Evolutionary conservation across 345 rosid species (phyloP).

Genomic region (Pelargonium nanum): DNA sequence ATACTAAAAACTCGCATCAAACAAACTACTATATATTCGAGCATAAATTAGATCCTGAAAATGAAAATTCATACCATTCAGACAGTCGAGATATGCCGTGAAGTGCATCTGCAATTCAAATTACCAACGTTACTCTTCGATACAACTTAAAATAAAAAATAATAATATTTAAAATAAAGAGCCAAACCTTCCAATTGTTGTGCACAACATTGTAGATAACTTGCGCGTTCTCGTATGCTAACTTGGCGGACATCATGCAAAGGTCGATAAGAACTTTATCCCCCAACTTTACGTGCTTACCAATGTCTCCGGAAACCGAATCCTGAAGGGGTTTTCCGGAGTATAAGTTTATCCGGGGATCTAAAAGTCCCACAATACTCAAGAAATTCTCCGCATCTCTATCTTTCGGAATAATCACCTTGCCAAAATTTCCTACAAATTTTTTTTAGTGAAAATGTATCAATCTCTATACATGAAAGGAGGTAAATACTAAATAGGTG

Average conservation of each 20-base stretch:
- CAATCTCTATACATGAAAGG: too few relatives aligned
- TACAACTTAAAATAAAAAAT: neutral
- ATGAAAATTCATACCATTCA: conserved; percentile 60
- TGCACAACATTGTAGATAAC: conserved; percentile 49
- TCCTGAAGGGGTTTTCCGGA: conserved; percentile 12
- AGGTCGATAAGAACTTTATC: conserved; percentile 56
- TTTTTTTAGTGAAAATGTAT: too few relatives aligned
- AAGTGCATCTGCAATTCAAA: conserved; percentile 60
- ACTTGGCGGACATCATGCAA: conserved; percentile 71
- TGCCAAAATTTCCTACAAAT: too few relatives aligned
- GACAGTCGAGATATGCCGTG: conserved; percentile 69
- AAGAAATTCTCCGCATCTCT: conserved; percentile 55
- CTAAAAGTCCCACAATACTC: conserved; percentile 54
- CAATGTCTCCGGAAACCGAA: conserved; percentile 19
- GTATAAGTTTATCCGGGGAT: conserved; percentile 50
- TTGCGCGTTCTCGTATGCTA: conserved; percentile 68
- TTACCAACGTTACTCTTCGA: neutral
- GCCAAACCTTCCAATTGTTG: conserved; percentile 62
- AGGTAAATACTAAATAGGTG: too few relatives aligned
- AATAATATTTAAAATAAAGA: neutral
- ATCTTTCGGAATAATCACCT: conserved; percentile 41
- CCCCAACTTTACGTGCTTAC: conserved; percentile 19
- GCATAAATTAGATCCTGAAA: neutral
- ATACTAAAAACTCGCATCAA: neutral
- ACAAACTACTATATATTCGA: neutral